Evolutionary conservation across 2,329 filamentous ascomycete genomes (phyloP).

Genomic region (Lachnellula arida): DNA sequence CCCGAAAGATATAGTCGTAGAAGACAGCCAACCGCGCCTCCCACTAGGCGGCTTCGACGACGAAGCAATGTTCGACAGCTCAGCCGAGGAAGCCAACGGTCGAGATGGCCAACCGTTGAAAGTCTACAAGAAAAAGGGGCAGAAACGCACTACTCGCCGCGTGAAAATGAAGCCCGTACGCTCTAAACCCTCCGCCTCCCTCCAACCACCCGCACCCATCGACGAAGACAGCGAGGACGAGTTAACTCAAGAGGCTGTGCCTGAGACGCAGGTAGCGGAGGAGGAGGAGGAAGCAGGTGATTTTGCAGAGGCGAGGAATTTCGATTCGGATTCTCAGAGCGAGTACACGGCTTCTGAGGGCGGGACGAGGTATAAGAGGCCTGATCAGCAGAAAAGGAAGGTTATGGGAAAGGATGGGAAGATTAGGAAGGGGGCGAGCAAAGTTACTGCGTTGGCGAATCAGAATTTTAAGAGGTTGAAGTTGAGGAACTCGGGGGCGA

Average conservation of each 20-base stretch:
- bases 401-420: slow-evolving; percentile 32
- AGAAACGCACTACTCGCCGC: slow-evolving; percentile 70
- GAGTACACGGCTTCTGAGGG: slow-evolving; percentile 33
- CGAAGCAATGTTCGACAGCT: slow-evolving; percentile 53
- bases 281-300: slow-evolving; percentile 6
- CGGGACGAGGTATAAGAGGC: slow-evolving; percentile 31
- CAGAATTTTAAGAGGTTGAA: slow-evolving; percentile 65
- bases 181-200: slow-evolving; percentile 41
- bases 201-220: slow-evolving; percentile 28
- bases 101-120: slow-evolving; percentile 56
- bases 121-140: slow-evolving; percentile 76
- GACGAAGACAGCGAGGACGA: slow-evolving; percentile 39
- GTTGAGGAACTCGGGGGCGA: slow-evolving; percentile 56
- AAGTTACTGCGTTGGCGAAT: slow-evolving; percentile 60
- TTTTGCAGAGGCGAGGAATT: slow-evolving; percentile 27
- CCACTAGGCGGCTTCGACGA: slow-evolving; percentile 61
- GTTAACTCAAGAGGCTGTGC: slow-evolving; percentile 19
- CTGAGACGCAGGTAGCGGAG: slow-evolving; percentile 24
- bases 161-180: slow-evolving; percentile 58
- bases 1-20: slow-evolving; percentile 36
- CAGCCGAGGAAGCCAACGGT: slow-evolving; percentile 42
- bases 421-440: slow-evolving; percentile 50
- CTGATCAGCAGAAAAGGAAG: slow-evolving; percentile 27
- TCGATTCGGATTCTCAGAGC: slow-evolving; percentile 28
- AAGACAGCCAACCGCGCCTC: slow-evolving; percentile 39